Evolutionary conservation across 192 early-diverging fungal species (phyloP).

Genomic region (Linnemannia schmuckeri): DNA sequence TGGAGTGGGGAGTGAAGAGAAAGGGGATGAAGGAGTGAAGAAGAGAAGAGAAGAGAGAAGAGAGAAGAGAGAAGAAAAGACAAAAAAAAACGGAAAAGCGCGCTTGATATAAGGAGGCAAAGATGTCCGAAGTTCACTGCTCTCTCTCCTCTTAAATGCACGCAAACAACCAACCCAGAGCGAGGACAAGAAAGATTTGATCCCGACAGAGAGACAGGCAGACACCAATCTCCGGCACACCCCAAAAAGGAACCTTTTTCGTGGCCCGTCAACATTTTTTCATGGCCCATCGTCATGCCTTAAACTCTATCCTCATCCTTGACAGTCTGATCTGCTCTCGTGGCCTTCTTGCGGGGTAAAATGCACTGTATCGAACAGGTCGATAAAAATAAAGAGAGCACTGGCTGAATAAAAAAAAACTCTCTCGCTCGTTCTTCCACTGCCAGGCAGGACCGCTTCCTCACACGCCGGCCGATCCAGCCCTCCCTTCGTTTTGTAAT

Average conservation of each 20-base stretch:
- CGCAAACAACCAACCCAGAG: neutral
- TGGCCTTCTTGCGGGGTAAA: conserved; percentile 2
- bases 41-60: neutral
- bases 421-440: neutral
- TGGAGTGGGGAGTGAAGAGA: neutral
- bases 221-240: conserved; percentile 28
- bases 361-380: neutral
- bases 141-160: neutral
- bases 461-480: conserved; percentile 7
- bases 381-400: conserved; percentile 10
- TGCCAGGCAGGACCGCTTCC: neutral
- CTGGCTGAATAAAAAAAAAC: neutral
- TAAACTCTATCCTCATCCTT: neutral
- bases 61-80: neutral
- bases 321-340: neutral
- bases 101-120: conserved; percentile 28
- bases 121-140: conserved; percentile 13
- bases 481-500: neutral
- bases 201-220: neutral
- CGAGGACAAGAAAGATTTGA: neutral
- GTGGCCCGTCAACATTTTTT: conserved; percentile 43
- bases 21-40: conserved; percentile 8
- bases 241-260: conserved; percentile 45
- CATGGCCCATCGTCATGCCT: conserved; percentile 24
- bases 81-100: neutral